A percentile compares a stretch with the other conserved stretches of the same genome.
Conservation (phyloP, 371 early-diverging fungal genomes). For the Apophysomyces ossiformis region DNA sequence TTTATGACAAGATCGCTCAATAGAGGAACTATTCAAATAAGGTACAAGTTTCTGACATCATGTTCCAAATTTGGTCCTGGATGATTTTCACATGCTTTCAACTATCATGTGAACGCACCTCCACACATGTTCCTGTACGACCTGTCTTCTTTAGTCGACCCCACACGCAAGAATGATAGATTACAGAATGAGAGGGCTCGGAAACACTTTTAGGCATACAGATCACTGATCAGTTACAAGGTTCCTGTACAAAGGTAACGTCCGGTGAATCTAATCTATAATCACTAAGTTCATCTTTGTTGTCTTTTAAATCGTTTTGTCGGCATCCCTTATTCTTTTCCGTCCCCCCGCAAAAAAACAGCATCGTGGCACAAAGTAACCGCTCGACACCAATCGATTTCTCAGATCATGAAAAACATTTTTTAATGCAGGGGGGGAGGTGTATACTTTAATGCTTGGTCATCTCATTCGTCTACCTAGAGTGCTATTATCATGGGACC, state of each 20-base stretch:
- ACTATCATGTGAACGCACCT: constrained; percentile 3
- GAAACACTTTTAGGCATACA: constrained; percentile 4
- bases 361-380: constrained; percentile 2
- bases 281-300: too few relatives aligned
- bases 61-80: constrained; percentile 1
- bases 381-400: not conserved
- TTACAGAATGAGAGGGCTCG: not conserved
- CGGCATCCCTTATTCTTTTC: not conserved
- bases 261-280: too few relatives aligned
- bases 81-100: constrained; percentile 7
- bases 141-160: constrained; percentile 1
- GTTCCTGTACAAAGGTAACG: too few relatives aligned
- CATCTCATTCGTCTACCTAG: not conserved
- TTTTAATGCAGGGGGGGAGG: constrained; percentile 9
- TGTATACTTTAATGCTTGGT: constrained; percentile 4
- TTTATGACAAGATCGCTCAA: not conserved
- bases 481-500: not conserved
- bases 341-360: not conserved
- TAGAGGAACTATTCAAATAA: not conserved
- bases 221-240: too few relatives aligned
- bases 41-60: constrained; percentile 1
- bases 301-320: not conserved
- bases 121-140: constrained; percentile 9
- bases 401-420: not conserved
- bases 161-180: not conserved